Conservation (phyloP, 2,329 filamentous ascomycete species). For the Pseudogymnoascus sp. region DNA sequence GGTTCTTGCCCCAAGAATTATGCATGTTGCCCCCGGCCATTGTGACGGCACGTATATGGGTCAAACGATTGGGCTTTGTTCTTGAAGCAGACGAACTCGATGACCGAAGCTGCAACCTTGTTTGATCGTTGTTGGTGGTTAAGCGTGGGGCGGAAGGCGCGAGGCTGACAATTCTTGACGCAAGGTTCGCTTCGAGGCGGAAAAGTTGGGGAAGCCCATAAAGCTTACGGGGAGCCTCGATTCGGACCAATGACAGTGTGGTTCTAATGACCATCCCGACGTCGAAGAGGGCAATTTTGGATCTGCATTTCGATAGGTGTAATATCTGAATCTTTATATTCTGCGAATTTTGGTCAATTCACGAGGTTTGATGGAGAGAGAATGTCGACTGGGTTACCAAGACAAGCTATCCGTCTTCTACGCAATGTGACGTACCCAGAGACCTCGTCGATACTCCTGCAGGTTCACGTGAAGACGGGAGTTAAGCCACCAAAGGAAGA, state of each 20-base stretch:
- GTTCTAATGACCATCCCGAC: neutral
- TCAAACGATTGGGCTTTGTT: neutral
- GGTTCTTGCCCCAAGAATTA: conserved; percentile 12
- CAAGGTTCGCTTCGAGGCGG: neutral
- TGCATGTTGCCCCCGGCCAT: conserved; percentile 1
- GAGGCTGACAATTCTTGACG: neutral
- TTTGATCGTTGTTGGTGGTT: neutral
- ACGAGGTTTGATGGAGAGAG: neutral
- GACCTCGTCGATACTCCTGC: neutral
- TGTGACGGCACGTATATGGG: neutral
- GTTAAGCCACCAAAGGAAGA: conserved; percentile 1
- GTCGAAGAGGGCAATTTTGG: neutral
- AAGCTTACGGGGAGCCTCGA: neutral
- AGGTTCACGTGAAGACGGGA: conserved; percentile 1
- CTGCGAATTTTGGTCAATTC: neutral
- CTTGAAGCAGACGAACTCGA: neutral
- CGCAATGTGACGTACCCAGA: neutral
- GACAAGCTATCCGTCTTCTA: neutral
- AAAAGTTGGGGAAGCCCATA: neutral
- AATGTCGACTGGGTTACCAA: neutral
- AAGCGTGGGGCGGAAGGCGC: neutral
- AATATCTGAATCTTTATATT: neutral
- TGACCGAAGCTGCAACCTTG: neutral
- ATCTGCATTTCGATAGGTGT: neutral
- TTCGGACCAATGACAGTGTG: neutral